Evolutionary conservation across 2,329 filamentous ascomycete species (phyloP).

Genomic region (Fusarium annulatum): DNA sequence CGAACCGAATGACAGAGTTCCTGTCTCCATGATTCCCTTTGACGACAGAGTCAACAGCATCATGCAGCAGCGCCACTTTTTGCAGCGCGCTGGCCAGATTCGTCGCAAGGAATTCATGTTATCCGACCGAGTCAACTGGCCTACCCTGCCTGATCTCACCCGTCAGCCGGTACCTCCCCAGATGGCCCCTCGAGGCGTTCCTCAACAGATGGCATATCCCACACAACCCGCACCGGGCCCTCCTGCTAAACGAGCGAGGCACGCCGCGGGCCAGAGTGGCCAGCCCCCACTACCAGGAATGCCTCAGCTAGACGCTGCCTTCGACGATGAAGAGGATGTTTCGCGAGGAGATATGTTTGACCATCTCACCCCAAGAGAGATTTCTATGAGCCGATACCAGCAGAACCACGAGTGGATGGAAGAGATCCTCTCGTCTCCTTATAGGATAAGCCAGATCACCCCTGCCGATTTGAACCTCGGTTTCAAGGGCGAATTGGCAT

Average conservation of each 20-base stretch:
- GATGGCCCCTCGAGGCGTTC: constrained; percentile 60
- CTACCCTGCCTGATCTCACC: constrained; percentile 73
- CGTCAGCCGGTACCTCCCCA: constrained; percentile 63
- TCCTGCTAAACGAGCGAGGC: constrained; percentile 66
- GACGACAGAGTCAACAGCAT: constrained; percentile 69
- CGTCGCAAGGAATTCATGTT: constrained; percentile 95
- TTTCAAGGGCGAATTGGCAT: constrained; percentile 82
- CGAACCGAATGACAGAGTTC: constrained; percentile 78
- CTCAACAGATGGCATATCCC: constrained; percentile 72
- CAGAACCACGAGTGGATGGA: constrained; percentile 99
- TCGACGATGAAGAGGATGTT: constrained; percentile 92
- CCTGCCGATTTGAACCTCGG: constrained; percentile 90
- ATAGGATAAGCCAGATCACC: constrained; percentile 84
- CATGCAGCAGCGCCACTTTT: constrained; percentile 72
- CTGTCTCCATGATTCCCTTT: constrained; percentile 73
- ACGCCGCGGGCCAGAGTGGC: constrained; percentile 56
- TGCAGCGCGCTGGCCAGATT: constrained; percentile 81
- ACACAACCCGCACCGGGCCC: constrained; percentile 62
- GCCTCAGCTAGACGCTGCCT: constrained; percentile 55
- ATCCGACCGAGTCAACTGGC: constrained; percentile 90
- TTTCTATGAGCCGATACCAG: constrained; percentile 86
- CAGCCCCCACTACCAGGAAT: constrained; percentile 54
- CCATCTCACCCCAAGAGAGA: constrained; percentile 86
- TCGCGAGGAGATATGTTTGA: constrained; percentile 91
- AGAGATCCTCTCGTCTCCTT: constrained; percentile 91